Conservation (phyloP, 176 grass and related monocot genomes). For the barley (Hordeum vulgare) region MorexV3_pseudomolecules_assembly NC_058519.1:522148177-522148676, state of each 20-base stretch:
- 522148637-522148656: neutral
- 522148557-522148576: neutral
- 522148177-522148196: conserved; percentile 22
- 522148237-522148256: conserved; percentile 33
- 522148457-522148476: conserved; percentile 38
- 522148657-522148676: neutral
- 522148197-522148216: conserved; percentile 18
- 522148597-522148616: neutral
- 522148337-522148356: conserved; percentile 49
- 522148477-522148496: neutral
- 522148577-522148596: conserved; percentile 7
- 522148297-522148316: conserved; percentile 31
- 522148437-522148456: conserved; percentile 37
- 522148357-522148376: conserved; percentile 32
- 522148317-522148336: conserved; percentile 69
- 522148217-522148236: conserved; percentile 2
- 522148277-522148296: conserved; percentile 52
- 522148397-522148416: conserved; percentile 27
- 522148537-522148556: conserved; percentile 4
- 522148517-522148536: neutral
- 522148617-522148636: neutral
- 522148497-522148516: neutral
- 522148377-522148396: conserved; percentile 22
- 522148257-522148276: conserved; percentile 36
- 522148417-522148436: conserved; percentile 46